These are phyloP conservation scores for Blastomyces silverae DNA, from an alignment of 2,329 filamentous ascomycete species.

Conservation along the genomic window DNA sequence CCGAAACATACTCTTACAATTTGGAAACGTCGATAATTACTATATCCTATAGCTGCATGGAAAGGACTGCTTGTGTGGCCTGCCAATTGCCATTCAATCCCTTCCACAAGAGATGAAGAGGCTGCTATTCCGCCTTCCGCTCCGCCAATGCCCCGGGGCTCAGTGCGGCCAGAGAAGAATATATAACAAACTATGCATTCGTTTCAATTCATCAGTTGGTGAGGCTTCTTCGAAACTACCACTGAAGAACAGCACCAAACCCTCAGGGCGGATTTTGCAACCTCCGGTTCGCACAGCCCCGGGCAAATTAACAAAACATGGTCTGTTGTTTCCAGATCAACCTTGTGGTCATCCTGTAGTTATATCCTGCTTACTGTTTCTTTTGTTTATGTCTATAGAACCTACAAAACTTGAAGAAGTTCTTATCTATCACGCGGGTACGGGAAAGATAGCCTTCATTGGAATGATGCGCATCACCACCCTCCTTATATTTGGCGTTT, in stretches of 20 bases:
- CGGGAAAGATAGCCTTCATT: slow-evolving; percentile 58
- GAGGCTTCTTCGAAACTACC: slow-evolving; percentile 20
- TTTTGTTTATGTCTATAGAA: slow-evolving; percentile 23
- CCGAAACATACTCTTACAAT: neutral
- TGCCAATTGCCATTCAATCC: neutral
- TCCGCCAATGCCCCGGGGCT: slow-evolving; percentile 2
- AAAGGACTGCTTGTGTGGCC: neutral
- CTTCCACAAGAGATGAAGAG: slow-evolving; percentile 1
- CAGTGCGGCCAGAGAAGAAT: neutral
- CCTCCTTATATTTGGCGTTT: slow-evolving; percentile 61
- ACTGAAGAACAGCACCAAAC: neutral
- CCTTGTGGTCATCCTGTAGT: neutral
- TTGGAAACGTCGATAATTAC: neutral
- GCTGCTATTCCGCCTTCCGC: neutral
- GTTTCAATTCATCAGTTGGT: slow-evolving; percentile 22
- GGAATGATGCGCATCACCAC: slow-evolving; percentile 65
- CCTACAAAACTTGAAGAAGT: slow-evolving; percentile 40
- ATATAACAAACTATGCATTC: slow-evolving; percentile 9
- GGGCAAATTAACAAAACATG: slow-evolving; percentile 16
- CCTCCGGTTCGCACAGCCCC: slow-evolving; percentile 20
- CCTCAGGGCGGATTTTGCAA: slow-evolving; percentile 21
- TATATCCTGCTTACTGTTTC: slow-evolving; percentile 17
- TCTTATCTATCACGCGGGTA: slow-evolving; percentile 70
- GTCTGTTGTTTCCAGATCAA: neutral
- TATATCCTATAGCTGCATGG: neutral